Evolutionary conservation across 768 basidiomycete genomes (phyloP), one percentile per base, ranked within the genome.

Genomic region (Galerina marginata): DNA sequence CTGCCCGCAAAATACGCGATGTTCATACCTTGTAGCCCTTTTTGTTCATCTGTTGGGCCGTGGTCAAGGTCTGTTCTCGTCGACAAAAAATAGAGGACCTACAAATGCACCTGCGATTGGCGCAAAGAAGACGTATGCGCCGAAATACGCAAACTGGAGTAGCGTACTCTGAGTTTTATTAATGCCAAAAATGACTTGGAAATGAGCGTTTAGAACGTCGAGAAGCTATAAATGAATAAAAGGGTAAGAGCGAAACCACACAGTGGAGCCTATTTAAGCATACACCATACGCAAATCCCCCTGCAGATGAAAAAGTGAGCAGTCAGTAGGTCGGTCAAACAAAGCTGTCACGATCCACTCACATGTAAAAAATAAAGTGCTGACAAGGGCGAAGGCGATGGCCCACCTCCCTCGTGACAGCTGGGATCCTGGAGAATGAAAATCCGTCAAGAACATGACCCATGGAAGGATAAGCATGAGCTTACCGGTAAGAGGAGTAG

Each of bases 321-420:
- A 44, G 36, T 26, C 25, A 38, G 25, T 43, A 45, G 56, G 20
- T 50, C 29, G 38, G 43, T 38, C 5, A 33, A 33, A n/a, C 29
- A 11, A 54, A 26, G 4, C 10, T 7, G 37, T 23, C 26, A 39
- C 38, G 71, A 33, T 33, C 29, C 29, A 5, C 83, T 64, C 63
- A 86, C 87, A 88, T 29, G 89, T 87, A 74, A 91, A 91, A 80
- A 91, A 91, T 37, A 91, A 77, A 10, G 88, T 84, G 16, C 89
- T 91, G 60, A 92, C 86, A 56, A 91, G 82, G 38, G 78, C 77
- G 70, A 89, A 92, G 7, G 90, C 80, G 68, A 81, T 87, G 33
- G 73, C 74, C 82, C 81, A 87, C 65, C 77, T 75, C 46, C 69
- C 75, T 62, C 71, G 74, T n/a, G 71, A 72, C 59, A 85, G 72